A percentile compares a stretch with the other conserved stretches of the same genome.
Evolutionary conservation across 805 yeast species (phyloP).

Genomic region (Candida piceae): DNA sequence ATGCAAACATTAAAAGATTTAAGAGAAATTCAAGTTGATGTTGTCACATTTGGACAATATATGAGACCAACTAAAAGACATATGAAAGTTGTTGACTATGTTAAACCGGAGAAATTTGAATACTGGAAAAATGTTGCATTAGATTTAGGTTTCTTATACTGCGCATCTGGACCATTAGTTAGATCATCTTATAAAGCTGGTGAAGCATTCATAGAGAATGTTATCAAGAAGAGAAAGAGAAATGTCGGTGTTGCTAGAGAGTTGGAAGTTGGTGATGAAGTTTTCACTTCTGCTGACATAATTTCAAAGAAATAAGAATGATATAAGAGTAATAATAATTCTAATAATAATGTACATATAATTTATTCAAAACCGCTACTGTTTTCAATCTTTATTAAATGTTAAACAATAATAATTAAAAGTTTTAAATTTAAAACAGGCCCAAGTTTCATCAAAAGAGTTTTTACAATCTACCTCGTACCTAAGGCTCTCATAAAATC

Average conservation of each 20-base stretch:
- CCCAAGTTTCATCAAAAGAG: too few species aligned
- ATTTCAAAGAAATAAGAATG: constrained; percentile 6
- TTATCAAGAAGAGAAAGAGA: constrained; percentile 67
- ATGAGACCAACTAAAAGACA: constrained; percentile 99
- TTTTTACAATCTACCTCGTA: too few species aligned
- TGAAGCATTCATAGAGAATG: constrained; percentile 93
- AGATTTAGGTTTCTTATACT: constrained; percentile 88
- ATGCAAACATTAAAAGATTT: constrained; percentile 70
- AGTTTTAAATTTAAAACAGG: too few species aligned
- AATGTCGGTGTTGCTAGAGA: constrained; percentile 32
- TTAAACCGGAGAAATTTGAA: constrained; percentile 91
- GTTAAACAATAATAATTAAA: too few species aligned
- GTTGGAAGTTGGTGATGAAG: constrained; percentile 28
- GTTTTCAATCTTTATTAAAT: too few species aligned
- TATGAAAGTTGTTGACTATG: constrained; percentile 95
- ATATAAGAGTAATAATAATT: too few species aligned
- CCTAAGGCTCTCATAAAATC: too few species aligned
- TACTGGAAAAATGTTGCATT: constrained; percentile 85
- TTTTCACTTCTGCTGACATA: constrained; percentile 23
- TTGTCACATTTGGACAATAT: constrained; percentile 97
- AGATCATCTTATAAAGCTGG: constrained; percentile 98
- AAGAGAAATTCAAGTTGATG: constrained; percentile 76
- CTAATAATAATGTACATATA: too few species aligned
- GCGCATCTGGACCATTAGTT: constrained; percentile 96
- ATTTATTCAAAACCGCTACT: too few species aligned